Conservation (phyloP, 2,329 filamentous ascomycete species). For the Stenocarpella maydis region DNA sequence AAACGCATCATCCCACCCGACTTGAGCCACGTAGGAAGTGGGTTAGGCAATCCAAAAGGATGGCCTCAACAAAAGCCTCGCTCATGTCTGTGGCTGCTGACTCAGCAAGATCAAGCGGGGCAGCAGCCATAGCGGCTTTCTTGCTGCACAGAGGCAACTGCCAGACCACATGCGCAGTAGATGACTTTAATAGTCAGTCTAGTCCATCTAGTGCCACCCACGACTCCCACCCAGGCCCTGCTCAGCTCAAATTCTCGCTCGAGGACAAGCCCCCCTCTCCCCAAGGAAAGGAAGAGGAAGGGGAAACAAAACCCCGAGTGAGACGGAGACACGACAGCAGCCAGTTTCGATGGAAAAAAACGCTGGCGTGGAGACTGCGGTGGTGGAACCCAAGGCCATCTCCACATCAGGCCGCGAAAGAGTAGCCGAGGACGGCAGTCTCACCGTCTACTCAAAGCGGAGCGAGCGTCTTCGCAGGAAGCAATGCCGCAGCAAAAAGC, state of each 20-base stretch:
- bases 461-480: conserved; percentile 57
- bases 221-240: not conserved
- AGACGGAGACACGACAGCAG: not conserved
- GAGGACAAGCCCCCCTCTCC: no score
- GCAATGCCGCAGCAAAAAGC: conserved; percentile 47
- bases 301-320: not conserved
- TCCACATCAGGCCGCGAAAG: conserved; percentile 5
- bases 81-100: not conserved
- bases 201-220: not conserved
- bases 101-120: conserved; percentile 9
- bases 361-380: not conserved
- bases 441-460: conserved; percentile 57
- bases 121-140: not conserved
- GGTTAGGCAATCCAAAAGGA: not conserved
- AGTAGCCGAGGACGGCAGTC: conserved; percentile 30
- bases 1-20: not conserved
- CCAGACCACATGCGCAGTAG: no score
- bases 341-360: not conserved
- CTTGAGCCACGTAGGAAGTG: no score
- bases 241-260: not conserved
- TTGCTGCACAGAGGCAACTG: no score
- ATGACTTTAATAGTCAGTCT: no score
- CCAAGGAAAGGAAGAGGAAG: no score
- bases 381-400: not conserved
- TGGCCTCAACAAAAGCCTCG: no score